Evolutionary conservation across 306 rosid genomes (phyloP), one percentile per base, ranked within the genome.

Genomic region (Cucumis cinereus): DNA sequence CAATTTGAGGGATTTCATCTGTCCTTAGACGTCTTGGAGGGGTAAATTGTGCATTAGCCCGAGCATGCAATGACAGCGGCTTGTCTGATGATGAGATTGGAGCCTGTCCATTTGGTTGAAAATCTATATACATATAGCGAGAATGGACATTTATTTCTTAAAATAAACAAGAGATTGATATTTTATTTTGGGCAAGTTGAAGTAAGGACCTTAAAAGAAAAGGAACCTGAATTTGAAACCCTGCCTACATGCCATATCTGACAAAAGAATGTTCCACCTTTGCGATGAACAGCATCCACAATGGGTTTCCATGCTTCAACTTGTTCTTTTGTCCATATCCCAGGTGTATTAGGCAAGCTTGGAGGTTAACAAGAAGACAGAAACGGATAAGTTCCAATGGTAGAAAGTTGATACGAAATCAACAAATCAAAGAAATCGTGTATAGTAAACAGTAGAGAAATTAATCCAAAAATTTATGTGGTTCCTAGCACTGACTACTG

Each of bases 51-150:
- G 22, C 78, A 71, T 77, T 83, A 57, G 77, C 10, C 54, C 55
- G 77, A 28, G 38, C 5, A 76, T 58, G 77, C 5, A 89, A 81
- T 15, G 66, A 5, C 33, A 89, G 55, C 50, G 77, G 77, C 86
- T 76, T 89, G 86, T 90, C 86, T 0, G 91, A 85, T 4, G 85
- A 81, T 58, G 96, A 90, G 66, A 90, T 77, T 19, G 93, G 96
- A 45, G 85, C 77, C 52, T 79, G 79, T n/a, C 87, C 87, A 78
- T 71, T 75, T 36, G 87, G 87, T 40, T 85, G 91, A 83, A 73
- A 82, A 62, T 4, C 96, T 90, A 38, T 19, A 36, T 13, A 45
- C 11, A 64, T 4, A 8, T 64, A 64, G 28, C 50, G 16, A n/a
- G 4, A 64, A 35, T 64, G 50, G 17, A 64, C 1, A 38, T 28